A percentile compares a stretch with the other conserved stretches of the same genome.
Conservation (phyloP, 2,329 filamentous ascomycete species). For the Pseudogymnoascus sp. region DNA sequence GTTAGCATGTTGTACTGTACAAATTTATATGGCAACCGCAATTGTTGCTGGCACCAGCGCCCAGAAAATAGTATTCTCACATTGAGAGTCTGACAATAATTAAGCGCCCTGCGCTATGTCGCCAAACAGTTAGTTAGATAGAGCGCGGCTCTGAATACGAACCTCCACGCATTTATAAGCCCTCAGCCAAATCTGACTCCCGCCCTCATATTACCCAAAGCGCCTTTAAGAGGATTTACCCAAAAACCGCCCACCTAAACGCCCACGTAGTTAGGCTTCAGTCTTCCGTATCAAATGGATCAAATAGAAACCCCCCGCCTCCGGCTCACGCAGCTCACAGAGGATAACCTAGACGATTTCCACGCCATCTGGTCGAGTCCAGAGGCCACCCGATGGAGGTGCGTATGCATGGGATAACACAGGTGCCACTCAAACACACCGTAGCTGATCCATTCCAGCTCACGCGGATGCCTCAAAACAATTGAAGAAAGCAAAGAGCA, state of each 20-base stretch:
- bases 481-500: conserved; percentile 12
- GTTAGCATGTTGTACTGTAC: not conserved
- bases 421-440: not conserved
- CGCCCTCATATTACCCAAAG: not conserved
- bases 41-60: not conserved
- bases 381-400: conserved; percentile 13
- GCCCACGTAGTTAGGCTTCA: not conserved
- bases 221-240: not conserved
- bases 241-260: not conserved
- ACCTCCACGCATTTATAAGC: not conserved
- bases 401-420: not conserved
- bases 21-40: not conserved
- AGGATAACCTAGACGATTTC: conserved; percentile 5
- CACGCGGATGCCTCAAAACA: conserved; percentile 11
- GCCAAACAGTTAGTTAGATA: not conserved
- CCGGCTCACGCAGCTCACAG: not conserved
- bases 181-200: not conserved
- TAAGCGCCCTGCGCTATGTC: not conserved
- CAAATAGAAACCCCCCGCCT: conserved; percentile 10
- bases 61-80: not conserved
- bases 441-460: not conserved
- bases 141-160: not conserved
- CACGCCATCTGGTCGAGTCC: conserved; percentile 11
- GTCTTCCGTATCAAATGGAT: not conserved
- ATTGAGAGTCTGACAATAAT: not conserved